Evolutionary conservation across 768 basidiomycete species (phyloP), one percentile per base, ranked within the genome.

Genomic region (Tremella yokohamensis): DNA sequence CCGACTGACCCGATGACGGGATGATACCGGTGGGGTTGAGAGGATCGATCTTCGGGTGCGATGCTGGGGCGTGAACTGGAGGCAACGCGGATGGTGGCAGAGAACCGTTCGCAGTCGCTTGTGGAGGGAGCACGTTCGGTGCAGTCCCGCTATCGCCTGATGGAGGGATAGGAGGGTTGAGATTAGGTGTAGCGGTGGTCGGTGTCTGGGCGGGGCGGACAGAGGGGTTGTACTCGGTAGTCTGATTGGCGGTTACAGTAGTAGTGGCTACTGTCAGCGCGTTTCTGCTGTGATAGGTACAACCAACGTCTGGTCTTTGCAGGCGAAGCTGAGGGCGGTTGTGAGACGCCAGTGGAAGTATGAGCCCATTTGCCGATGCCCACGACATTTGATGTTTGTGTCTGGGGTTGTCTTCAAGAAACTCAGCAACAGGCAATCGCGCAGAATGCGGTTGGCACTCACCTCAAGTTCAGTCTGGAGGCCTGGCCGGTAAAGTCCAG

Each of bases 41-140:
- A 15, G 85, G 86, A 63, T 91, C 87, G 62, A 93, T 85, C 24
- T 78, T 72, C 3, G 92, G 90, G 65, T 90, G 87, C 24, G 89
- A 88, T 0, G 86, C 54, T 20, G 68, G 70, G 1, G 72, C 67
- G 54, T 66, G 64, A 29, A 70, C 72, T 18, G 74, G 66, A 61
- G 78, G 48, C 25, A 72, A 62, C 51, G 71, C 57, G 13, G 71
- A 72, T 49, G 66, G 69, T 7, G 76, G 68, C 18, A 59, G 54
- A 47, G 3, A 61, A 18, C 66, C 61, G 56, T 61, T 60, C 63
- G 44, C 56, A 70, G 29, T 57, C 57, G 68, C 69, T 12, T 55
- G 37, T n/a, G 58, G 65, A 19, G 49, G 64, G 44, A 48, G 51
- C 29, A 34, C 29, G 52, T 61, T 57, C 54, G 63, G 56, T 39